phyloP scores from a whole-genome alignment of 768 basidiomycete genomes.

The Tremella yokohamensis region DNA sequence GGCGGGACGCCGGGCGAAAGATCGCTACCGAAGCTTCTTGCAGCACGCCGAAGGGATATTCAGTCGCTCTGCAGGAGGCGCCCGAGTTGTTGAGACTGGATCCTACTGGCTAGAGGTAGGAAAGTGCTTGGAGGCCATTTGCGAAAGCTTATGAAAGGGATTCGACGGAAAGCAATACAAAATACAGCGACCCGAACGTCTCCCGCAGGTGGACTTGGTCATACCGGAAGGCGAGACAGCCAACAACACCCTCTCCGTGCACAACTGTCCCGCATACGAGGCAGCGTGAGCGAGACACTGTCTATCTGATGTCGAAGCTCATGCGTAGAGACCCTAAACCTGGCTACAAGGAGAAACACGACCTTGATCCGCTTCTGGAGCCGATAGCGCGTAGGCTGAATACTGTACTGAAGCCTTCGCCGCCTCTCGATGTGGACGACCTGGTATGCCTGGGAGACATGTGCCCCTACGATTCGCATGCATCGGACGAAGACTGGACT shows the following conservation, averaged over 20 bases:
- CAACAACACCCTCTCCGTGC: conserved; percentile 45
- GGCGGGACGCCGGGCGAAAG: conserved; percentile 25
- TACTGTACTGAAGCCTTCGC: conserved; percentile 23
- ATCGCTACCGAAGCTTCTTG: conserved; percentile 23
- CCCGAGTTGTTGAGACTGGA: conserved; percentile 33
- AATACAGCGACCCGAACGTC: conserved; percentile 1
- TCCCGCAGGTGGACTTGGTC: conserved; percentile 29
- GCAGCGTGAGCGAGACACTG: conserved; percentile 8
- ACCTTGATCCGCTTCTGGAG: conserved; percentile 19
- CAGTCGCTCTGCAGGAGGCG: conserved; percentile 32
- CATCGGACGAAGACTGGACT: conserved; percentile 53
- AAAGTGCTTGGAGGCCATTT: not conserved
- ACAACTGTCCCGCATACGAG: conserved; percentile 40
- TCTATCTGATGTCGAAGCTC: not conserved
- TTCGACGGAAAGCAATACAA: conserved; percentile 31
- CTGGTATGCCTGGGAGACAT: conserved; percentile 63
- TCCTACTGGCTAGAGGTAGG: conserved; percentile 43
- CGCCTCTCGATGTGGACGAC: conserved; percentile 57
- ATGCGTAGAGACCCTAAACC: conserved; percentile 21
- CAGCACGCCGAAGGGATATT: conserved; percentile 21
- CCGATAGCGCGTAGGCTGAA: conserved; percentile 29
- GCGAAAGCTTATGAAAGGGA: conserved; percentile 21
- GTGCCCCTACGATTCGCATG: conserved; percentile 71
- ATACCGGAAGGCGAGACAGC: conserved; percentile 36
- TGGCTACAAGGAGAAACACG: conserved; percentile 11